These are phyloP conservation scores for Tieghemiomyces parasiticus DNA, from an alignment of 192 early-diverging fungal species.

Conservation along the genomic window DNA sequence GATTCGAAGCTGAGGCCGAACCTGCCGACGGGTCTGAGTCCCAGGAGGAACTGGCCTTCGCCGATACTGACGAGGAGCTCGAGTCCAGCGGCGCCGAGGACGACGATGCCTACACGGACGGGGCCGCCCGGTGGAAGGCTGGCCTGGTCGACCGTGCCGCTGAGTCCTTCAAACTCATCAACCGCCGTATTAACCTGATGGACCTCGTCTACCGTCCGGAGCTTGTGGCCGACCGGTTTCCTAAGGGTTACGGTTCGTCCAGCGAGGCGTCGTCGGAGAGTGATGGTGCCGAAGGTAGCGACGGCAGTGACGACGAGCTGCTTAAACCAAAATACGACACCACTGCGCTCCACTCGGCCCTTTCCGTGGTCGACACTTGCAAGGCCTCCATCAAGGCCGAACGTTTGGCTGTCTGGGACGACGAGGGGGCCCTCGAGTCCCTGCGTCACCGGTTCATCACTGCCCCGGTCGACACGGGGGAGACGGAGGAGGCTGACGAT, in stretches of 20 bases:
- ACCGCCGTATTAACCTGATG: conserved; percentile 64
- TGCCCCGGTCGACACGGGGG: conserved; percentile 33
- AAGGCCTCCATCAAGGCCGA: conserved; percentile 38
- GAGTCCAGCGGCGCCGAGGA: conserved; percentile 15
- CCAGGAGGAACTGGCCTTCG: conserved; percentile 21
- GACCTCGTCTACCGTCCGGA: conserved; percentile 71
- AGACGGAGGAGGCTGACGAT: too few relatives aligned
- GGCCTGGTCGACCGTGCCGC: conserved; percentile 46
- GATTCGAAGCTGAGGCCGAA: too few relatives aligned
- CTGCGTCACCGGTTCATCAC: conserved; percentile 69
- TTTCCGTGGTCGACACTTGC: conserved; percentile 47
- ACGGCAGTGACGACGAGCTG: conserved; percentile 40
- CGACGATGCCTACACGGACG: conserved; percentile 21
- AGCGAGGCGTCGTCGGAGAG: too few relatives aligned
- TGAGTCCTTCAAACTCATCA: conserved; percentile 28
- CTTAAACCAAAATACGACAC: conserved; percentile 35
- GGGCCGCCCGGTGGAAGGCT: conserved; percentile 49
- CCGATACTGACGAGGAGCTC: conserved; percentile 24
- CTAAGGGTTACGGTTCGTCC: too few relatives aligned
- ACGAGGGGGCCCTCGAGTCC: conserved; percentile 45
- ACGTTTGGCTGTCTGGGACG: conserved; percentile 53
- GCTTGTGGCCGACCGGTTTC: conserved; percentile 24
- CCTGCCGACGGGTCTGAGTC: too few relatives aligned
- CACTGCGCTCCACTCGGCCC: conserved; percentile 13
- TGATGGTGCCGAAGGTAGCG: conserved; percentile 19